phyloP scores from a whole-genome alignment of 768 basidiomycete genomes.

The Kwoniella heveanensis region DNA sequence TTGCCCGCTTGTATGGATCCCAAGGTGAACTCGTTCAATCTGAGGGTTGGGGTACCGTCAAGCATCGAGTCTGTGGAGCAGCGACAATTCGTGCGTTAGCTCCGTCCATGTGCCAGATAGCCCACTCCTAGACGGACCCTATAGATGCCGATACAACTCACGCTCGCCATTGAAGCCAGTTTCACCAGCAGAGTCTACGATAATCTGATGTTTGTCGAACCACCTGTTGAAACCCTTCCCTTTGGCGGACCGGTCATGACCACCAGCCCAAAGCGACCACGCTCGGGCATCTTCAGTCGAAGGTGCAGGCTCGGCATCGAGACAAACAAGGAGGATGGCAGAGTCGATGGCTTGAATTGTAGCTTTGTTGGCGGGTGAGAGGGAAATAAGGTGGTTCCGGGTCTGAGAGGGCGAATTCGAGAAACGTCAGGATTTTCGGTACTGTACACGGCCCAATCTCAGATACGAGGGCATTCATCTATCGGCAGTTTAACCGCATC shows the following conservation, averaged over 20 bases:
- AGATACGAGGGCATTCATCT: too few species aligned
- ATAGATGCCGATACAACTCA: constrained; percentile 3
- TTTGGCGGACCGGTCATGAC: constrained; percentile 34
- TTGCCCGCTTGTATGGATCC: constrained; percentile 72
- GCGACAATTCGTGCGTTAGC: too few species aligned
- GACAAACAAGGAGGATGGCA: constrained; percentile 79
- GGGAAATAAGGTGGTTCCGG: constrained; percentile 68
- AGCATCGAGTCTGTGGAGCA: constrained; percentile 51
- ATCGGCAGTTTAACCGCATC: too few species aligned
- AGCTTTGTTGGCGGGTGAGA: constrained; percentile 68
- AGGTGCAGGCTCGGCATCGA: constrained; percentile 76
- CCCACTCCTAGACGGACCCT: background rate
- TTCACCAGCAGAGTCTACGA: constrained; percentile 92
- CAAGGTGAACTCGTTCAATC: constrained; percentile 91
- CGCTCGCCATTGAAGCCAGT: constrained; percentile 96
- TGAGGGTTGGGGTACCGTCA: constrained; percentile 91
- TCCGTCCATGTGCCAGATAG: too few species aligned
- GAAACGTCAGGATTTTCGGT: too few species aligned
- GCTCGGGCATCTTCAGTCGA: constrained; percentile 74
- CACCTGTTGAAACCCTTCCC: constrained; percentile 85
- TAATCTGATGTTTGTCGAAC: constrained; percentile 94
- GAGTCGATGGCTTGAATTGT: constrained; percentile 81
- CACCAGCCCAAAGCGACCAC: constrained; percentile 77
- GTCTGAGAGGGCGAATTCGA: constrained; percentile 57
- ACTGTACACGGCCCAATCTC: too few species aligned